Evolutionary conservation across 2,329 filamentous ascomycete species (phyloP).

Genomic region (Trichoderma sp.): DNA sequence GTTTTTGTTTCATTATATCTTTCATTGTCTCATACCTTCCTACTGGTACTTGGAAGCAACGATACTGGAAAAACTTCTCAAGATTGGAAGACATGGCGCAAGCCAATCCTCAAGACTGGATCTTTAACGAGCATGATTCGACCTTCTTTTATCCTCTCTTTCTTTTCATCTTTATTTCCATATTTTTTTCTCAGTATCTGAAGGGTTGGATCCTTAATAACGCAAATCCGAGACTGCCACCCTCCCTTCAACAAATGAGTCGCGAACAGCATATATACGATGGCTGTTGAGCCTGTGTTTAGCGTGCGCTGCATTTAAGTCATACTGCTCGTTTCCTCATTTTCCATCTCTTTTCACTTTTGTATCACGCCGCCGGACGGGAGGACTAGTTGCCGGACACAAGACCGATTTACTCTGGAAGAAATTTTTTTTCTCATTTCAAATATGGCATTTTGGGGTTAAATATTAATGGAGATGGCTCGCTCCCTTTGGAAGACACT

Average conservation of each 20-base stretch:
- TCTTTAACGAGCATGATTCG: slow-evolving; percentile 4
- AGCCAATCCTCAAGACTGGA: slow-evolving; percentile 17
- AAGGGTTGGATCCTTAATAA: background rate
- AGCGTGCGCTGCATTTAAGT: slow-evolving; percentile 3
- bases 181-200: background rate
- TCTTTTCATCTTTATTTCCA: background rate
- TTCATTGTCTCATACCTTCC: background rate
- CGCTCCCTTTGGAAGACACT: background rate
- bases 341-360: background rate
- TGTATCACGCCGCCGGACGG: slow-evolving; percentile 26
- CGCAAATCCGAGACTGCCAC: background rate
- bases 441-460: background rate
- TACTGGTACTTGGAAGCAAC: background rate
- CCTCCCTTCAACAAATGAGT: background rate
- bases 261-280: background rate
- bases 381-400: slow-evolving; percentile 24
- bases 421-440: background rate
- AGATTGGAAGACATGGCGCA: slow-evolving; percentile 20
- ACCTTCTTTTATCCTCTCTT: background rate
- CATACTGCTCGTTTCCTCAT: background rate
- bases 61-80: slow-evolving; percentile 1
- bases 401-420: background rate
- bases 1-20: background rate
- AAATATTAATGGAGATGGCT: slow-evolving; percentile 12
- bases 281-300: background rate